Evolutionary conservation across 2,329 filamentous ascomycete species (phyloP).

Genomic region (Trichoderma guizhouense): DNA sequence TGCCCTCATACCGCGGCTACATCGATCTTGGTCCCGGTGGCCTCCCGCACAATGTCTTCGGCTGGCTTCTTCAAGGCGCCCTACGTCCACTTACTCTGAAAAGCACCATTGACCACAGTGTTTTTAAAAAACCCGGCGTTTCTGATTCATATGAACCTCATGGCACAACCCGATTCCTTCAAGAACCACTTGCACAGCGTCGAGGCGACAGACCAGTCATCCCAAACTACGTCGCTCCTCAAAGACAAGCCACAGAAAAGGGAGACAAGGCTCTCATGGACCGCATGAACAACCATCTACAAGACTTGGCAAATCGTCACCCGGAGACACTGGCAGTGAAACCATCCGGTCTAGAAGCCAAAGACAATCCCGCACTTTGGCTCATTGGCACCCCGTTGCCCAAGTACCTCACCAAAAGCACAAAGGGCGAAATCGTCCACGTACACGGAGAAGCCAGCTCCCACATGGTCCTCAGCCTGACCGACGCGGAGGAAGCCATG

Average conservation of each 20-base stretch:
- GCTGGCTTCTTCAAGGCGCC: slow-evolving; percentile 38
- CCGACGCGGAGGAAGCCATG: slow-evolving; percentile 36
- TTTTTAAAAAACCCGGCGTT: slow-evolving; percentile 25
- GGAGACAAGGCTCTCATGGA: slow-evolving; percentile 19
- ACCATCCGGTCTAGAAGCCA: slow-evolving; percentile 10
- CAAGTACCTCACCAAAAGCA: slow-evolving; percentile 14
- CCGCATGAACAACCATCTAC: slow-evolving; percentile 29
- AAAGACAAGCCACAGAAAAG: slow-evolving; percentile 35
- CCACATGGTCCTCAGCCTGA: slow-evolving; percentile 37
- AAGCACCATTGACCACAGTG: slow-evolving; percentile 32
- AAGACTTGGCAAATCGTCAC: background rate
- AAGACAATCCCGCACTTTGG: slow-evolving; percentile 14
- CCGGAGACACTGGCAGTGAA: background rate
- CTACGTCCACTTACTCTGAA: slow-evolving; percentile 33
- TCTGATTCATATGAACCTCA: slow-evolving; percentile 27
- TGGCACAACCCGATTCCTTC: slow-evolving; percentile 26
- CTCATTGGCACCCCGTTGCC: background rate
- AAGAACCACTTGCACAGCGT: slow-evolving; percentile 20
- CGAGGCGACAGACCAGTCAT: slow-evolving; percentile 31
- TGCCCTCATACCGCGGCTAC: slow-evolving; percentile 37
- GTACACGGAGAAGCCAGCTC: slow-evolving; percentile 39
- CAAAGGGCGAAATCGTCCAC: slow-evolving; percentile 35
- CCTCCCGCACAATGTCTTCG: slow-evolving; percentile 39
- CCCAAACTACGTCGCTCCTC: slow-evolving; percentile 36
- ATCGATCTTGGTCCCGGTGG: slow-evolving; percentile 44